Percentiles rank a stretch among this genome's conserved stretches.
These are phyloP conservation scores for Akanthomyces dipterigenus DNA, from an alignment of 2,329 filamentous ascomycete genomes.

Conservation along the genomic window DNA sequence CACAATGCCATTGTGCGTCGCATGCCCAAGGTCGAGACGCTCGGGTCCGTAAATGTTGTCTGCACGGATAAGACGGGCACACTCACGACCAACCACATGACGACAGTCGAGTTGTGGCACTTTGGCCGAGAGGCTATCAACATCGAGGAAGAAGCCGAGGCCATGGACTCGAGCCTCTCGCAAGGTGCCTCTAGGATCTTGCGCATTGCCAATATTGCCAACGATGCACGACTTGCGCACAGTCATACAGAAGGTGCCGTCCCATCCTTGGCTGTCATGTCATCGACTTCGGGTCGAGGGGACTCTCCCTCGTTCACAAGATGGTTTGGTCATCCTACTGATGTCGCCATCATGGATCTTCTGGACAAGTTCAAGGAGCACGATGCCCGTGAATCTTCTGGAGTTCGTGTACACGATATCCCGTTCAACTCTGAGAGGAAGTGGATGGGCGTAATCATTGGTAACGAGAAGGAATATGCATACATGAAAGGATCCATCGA, in stretches of 20 bases:
- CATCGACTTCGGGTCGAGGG: conserved; percentile 65
- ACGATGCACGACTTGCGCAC: conserved; percentile 78
- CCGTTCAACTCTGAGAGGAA: conserved; percentile 97
- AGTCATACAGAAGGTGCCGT: conserved; percentile 63
- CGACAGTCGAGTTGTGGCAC: conserved; percentile 92
- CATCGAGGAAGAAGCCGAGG: conserved; percentile 48
- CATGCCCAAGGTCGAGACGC: conserved; percentile 92
- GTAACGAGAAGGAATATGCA: conserved; percentile 67
- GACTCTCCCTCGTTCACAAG: conserved; percentile 63
- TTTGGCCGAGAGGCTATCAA: conserved; percentile 60
- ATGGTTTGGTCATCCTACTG: conserved; percentile 95
- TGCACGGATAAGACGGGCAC: conserved; percentile 96
- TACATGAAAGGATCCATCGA: conserved; percentile 97
- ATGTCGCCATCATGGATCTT: conserved; percentile 93
- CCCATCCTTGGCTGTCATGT: conserved; percentile 68
- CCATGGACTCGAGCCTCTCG: conserved; percentile 54
- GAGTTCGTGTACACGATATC: conserved; percentile 74
- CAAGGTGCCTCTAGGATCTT: conserved; percentile 73
- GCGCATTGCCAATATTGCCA: conserved; percentile 91
- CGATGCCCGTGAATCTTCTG: conserved; percentile 80
- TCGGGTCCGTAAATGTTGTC: conserved; percentile 98
- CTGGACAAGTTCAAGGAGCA: conserved; percentile 87
- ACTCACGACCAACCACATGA: conserved; percentile 97
- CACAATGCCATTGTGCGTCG: conserved; percentile 91
- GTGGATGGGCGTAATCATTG: conserved; percentile 96